Conservation (phyloP, 2,329 filamentous ascomycete species). For the Trichoderma citrinoviride region DNA sequence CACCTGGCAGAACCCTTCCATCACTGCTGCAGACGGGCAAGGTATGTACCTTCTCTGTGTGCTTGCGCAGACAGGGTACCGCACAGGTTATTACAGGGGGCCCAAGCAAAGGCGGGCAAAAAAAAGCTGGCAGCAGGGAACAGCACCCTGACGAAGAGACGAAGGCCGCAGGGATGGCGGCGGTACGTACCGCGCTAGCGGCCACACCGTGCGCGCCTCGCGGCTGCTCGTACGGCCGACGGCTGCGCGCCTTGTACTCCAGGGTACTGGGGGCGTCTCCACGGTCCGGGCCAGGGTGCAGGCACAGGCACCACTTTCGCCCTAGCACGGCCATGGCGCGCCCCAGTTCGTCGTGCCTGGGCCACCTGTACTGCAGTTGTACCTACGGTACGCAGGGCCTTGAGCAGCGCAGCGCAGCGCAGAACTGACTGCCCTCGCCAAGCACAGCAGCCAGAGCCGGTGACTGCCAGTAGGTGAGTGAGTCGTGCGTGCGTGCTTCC, state of each 20-base stretch:
- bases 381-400: not conserved
- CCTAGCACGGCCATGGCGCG: constrained; percentile 20
- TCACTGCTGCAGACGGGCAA: too few relatives aligned
- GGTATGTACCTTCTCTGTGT: too few relatives aligned
- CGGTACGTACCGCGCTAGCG: constrained; percentile 18
- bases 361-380: constrained; percentile 1
- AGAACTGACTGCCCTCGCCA: too few relatives aligned
- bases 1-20: too few relatives aligned
- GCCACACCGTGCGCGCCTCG: constrained; percentile 20
- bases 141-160: not conserved
- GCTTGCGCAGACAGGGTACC: too few relatives aligned
- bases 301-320: constrained; percentile 17
- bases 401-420: too few relatives aligned
- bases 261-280: not conserved
- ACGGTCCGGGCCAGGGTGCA: not conserved
- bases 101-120: not conserved
- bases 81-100: not conserved
- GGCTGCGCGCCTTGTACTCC: constrained; percentile 19
- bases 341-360: constrained; percentile 20
- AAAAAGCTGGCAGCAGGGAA: not conserved
- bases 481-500: constrained; percentile 8
- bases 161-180: not conserved
- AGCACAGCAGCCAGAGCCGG: too few relatives aligned
- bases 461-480: too few relatives aligned
- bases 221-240: constrained; percentile 5